Evolutionary conservation across 768 basidiomycete genomes (phyloP).

Genomic region (Rickenella mellea): DNA sequence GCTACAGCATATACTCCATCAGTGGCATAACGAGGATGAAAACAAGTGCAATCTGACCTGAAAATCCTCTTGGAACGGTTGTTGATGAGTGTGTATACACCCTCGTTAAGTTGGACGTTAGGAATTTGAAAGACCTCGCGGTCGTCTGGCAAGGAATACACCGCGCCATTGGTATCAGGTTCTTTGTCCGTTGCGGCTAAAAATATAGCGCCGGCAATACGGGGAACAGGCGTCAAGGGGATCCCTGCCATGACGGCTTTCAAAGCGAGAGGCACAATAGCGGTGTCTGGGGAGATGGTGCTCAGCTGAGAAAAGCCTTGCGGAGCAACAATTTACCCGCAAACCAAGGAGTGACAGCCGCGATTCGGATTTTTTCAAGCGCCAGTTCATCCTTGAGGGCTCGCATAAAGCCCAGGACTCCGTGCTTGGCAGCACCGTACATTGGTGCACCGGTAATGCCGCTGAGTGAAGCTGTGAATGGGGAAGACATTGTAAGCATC

Average conservation of each 20-base stretch:
- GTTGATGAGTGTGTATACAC: slow-evolving; percentile 45
- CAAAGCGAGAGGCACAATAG: slow-evolving; percentile 28
- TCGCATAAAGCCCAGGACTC: slow-evolving; percentile 42
- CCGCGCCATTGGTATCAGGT: slow-evolving; percentile 32
- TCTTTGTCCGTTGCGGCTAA: slow-evolving; percentile 39
- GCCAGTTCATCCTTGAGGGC: slow-evolving; percentile 29
- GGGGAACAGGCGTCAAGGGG: slow-evolving; percentile 34
- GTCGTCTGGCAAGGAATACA: slow-evolving; percentile 39
- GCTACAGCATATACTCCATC: no score
- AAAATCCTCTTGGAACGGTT: slow-evolving; percentile 6
- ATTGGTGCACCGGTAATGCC: slow-evolving; percentile 32
- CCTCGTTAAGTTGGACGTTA: slow-evolving; percentile 37
- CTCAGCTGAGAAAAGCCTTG: not conserved
- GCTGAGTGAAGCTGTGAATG: slow-evolving; percentile 36
- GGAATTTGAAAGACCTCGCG: slow-evolving; percentile 39
- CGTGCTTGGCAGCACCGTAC: slow-evolving; percentile 47
- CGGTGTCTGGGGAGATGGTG: slow-evolving; percentile 28
- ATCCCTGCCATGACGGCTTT: slow-evolving; percentile 41
- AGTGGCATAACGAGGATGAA: no score
- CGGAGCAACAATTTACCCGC: slow-evolving; percentile 25
- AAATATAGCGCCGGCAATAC: slow-evolving; percentile 44
- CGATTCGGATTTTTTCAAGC: slow-evolving; percentile 31
- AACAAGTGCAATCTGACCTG: no score
- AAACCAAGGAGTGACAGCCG: slow-evolving; percentile 44
- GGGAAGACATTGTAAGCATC: not conserved